Conservation (phyloP, 768 basidiomycete genomes). For the Hygrophorus russula region DNA sequence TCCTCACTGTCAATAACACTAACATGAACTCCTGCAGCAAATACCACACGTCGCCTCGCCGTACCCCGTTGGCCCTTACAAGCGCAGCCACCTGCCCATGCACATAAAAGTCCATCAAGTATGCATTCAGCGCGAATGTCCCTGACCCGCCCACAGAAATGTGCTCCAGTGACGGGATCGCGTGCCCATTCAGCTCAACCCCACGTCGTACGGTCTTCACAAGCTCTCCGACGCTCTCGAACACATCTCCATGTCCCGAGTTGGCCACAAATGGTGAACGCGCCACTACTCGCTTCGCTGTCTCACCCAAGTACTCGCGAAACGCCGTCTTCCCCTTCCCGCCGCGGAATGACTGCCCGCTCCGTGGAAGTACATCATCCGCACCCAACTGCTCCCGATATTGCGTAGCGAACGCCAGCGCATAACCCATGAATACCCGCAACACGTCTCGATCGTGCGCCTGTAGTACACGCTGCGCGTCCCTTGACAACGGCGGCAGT, state of each 20-base stretch:
- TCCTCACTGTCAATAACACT: conserved; percentile 36
- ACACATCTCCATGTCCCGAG: conserved; percentile 53
- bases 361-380: conserved; percentile 40
- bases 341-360: conserved; percentile 16
- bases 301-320: conserved; percentile 23
- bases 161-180: conserved; percentile 43
- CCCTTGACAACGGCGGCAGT: conserved; percentile 35
- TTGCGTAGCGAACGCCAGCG: conserved; percentile 33
- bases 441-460: conserved; percentile 40
- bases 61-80: conserved; percentile 41
- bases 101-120: conserved; percentile 55
- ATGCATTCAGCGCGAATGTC: conserved; percentile 40
- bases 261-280: conserved; percentile 58
- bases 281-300: conserved; percentile 25
- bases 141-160: conserved; percentile 11
- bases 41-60: conserved; percentile 58
- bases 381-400: conserved; percentile 24
- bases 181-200: conserved; percentile 44
- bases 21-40: conserved; percentile 46
- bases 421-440: conserved; percentile 45
- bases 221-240: conserved; percentile 40
- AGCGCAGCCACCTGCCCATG: conserved; percentile 49
- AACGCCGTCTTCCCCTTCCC: conserved; percentile 16
- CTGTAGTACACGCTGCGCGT: conserved; percentile 28
- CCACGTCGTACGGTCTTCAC: conserved; percentile 38